Evolutionary conservation across 192 early-diverging fungal species (phyloP), one percentile per base, ranked within the genome.

Genomic region (Backusella parvicylindrica): DNA sequence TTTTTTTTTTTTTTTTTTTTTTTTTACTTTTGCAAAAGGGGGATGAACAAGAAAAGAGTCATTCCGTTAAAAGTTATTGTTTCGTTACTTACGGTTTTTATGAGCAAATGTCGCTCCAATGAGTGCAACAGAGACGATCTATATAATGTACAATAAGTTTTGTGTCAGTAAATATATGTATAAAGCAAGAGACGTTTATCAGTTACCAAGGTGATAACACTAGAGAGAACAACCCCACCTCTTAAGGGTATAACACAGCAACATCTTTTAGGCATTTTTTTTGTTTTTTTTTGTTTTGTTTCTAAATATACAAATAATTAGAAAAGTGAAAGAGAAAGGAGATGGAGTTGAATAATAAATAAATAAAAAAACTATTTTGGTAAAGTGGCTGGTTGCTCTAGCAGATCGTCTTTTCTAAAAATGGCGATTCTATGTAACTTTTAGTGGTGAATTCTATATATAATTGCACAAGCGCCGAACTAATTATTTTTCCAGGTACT

Each of bases 31-130:
- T 41, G 43, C 11, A 47, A 47, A 47, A 47, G n/a, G 18, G 2
- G 43, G 43, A 47, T 47, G 43, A 16, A 41, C 5, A 47, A 47
- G 6, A 18, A n/a, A 47, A 0, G 16, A 1, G 0, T 47, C 43
- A 47, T 47, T 47, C 18, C 43, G 6, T n/a, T 47, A 47, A n/a
- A 47, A 16, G 11, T 41, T 11, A 12, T 12, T 41, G 40, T n/a
- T n/a, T n/a, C n/a, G 4, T 15, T 7, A 69, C 73, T 80, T 80
- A 75, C 78, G 78, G 32, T 80, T 80, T 47, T 80, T 80, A 41
- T 80, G 69, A 68, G 70, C 64, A 66, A 80, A 72, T 23, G 78
- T 80, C 6, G 56, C 50, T 15, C 38, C 66, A 7, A 80, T 31
- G 11, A 80, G 63, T 11, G 38, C 37, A 49, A 72, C 38, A 37